phyloP scores from a whole-genome alignment of 2,329 filamentous ascomycete species.

The Aspergillus vadensis region DNA sequence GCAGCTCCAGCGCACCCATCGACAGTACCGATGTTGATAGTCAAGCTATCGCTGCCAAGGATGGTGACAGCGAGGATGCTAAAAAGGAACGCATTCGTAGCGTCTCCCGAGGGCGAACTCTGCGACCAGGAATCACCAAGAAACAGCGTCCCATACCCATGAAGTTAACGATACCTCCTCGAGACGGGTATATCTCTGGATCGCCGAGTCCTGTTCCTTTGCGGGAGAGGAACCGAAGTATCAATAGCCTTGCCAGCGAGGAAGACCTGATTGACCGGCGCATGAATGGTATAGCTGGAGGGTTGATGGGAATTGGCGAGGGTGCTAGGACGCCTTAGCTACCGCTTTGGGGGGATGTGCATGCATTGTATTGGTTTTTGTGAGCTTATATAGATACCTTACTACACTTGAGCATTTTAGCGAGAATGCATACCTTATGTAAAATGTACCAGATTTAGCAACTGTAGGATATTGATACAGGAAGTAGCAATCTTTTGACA shows the following conservation, averaged over 20 bases:
- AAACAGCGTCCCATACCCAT: slow-evolving; percentile 20
- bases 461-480: background rate
- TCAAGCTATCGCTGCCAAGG: too few relatives aligned
- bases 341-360: background rate
- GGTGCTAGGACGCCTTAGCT: slow-evolving; percentile 36
- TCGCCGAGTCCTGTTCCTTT: slow-evolving; percentile 22
- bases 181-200: slow-evolving; percentile 23
- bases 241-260: slow-evolving; percentile 57
- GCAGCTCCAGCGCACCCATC: slow-evolving; percentile 4
- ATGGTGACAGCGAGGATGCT: slow-evolving; percentile 10
- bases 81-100: slow-evolving; percentile 1
- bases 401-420: too few relatives aligned
- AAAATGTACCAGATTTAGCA: too few relatives aligned
- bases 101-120: slow-evolving; percentile 14
- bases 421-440: too few relatives aligned
- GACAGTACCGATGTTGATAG: background rate
- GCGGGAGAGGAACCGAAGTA: slow-evolving; percentile 45
- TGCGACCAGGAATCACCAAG: slow-evolving; percentile 11
- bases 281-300: slow-evolving; percentile 58
- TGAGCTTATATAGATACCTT: background rate
- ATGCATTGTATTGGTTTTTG: background rate
- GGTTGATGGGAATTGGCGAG: slow-evolving; percentile 52
- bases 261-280: slow-evolving; percentile 59
- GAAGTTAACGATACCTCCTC: slow-evolving; percentile 22
- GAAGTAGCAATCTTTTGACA: background rate